These are phyloP conservation scores for Eucalyptus urophylla DNA, from an alignment of 345 rosid genomes.

Conservation along the genomic window DNA sequence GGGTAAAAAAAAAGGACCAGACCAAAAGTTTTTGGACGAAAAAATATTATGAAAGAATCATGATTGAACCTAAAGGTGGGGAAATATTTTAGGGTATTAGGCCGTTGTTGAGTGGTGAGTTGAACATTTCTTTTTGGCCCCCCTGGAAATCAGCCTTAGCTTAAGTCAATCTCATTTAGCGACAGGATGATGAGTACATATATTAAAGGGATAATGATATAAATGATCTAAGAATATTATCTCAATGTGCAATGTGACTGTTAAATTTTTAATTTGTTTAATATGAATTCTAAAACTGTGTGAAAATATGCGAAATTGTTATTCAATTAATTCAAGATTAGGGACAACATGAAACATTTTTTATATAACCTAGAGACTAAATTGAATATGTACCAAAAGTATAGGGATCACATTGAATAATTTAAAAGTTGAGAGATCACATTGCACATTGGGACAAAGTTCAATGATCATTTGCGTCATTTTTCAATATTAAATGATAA, in stretches of 20 bases:
- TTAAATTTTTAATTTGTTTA: no score
- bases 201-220: neutral
- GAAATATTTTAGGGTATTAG: neutral
- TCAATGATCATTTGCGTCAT: no score
- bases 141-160: neutral
- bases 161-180: neutral
- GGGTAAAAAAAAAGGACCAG: neutral
- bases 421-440: no score
- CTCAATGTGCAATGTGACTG: no score
- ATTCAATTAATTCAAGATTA: no score
- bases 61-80: neutral
- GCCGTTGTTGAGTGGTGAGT: neutral
- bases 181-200: neutral
- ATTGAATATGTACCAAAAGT: no score
- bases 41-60: neutral
- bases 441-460: no score
- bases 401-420: no score
- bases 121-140: neutral
- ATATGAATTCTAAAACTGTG: no score
- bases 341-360: no score
- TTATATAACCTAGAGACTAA: rapidly evolving
- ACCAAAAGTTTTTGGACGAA: neutral
- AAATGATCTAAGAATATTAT: no score
- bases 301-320: no score
- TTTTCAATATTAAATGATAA: neutral